These are phyloP conservation scores for Coniochaeta pulveracea DNA, from an alignment of 2,329 filamentous ascomycete genomes.

Conservation along the genomic window DNA sequence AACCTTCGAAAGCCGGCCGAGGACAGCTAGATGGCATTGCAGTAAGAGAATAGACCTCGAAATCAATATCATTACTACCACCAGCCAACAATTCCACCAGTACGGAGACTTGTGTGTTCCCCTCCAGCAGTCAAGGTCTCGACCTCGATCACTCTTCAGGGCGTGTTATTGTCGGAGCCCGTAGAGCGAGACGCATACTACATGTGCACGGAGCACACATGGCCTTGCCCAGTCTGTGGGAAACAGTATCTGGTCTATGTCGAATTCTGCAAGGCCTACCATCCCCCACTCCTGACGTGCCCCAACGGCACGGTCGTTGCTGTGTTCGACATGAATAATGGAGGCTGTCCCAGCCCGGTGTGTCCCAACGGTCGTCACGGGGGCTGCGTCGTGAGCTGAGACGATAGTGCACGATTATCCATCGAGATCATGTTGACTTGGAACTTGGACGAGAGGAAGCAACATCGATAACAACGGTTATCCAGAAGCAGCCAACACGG, in stretches of 20 bases:
- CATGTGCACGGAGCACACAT: constrained; percentile 49
- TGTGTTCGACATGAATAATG: constrained; percentile 36
- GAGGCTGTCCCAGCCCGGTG: constrained; percentile 45
- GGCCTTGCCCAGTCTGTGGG: constrained; percentile 47
- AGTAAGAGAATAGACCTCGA: no score
- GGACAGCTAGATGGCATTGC: no score
- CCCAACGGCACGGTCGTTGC: constrained; percentile 28
- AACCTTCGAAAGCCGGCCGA: no score
- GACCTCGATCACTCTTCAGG: no score
- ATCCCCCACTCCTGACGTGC: constrained; percentile 35
- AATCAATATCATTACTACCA: no score
- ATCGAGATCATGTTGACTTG: no score
- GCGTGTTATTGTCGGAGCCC: no score
- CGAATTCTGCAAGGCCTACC: constrained; percentile 40
- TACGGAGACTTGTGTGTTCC: no score
- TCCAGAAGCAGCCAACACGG: not conserved
- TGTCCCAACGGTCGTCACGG: constrained; percentile 47
- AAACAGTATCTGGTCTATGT: constrained; percentile 48
- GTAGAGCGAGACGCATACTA: no score
- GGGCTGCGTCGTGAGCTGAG: constrained; percentile 42
- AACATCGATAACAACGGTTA: constrained; percentile 2
- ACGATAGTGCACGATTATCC: constrained; percentile 1
- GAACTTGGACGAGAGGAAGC: constrained; percentile 3
- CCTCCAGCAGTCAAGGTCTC: no score
- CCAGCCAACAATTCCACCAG: no score